Evolutionary conservation across 805 yeast genomes (phyloP), one percentile per base, ranked within the genome.

Genomic region (Pichia sporocuriosa): DNA sequence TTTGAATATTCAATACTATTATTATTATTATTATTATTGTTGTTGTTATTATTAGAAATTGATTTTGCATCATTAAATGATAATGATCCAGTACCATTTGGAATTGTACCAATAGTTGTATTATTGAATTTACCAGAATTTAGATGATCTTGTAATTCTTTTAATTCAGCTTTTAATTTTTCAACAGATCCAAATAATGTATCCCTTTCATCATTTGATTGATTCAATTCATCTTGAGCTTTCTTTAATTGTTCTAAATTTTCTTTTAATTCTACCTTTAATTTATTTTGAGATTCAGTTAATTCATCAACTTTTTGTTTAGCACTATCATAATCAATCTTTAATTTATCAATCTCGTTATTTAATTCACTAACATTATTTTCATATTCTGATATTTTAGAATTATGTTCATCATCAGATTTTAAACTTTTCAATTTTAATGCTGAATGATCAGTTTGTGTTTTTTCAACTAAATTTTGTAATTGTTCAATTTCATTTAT

Each of bases 121-220:
- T 43, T 45, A 15, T 42, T 44, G 11, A 45, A 40, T 37, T 46
- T 50, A 40, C 50, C 50, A n/a, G 47, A 38, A 16, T 46, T 40
- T 32, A 45, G 33, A 42, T 61, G 65, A 35, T 56, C 62, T 42
- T 59, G 65, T 37, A 64, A 40, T 31, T 59, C 62, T 10, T 49
- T 46, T 19, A 63, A 46, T 43, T 64, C 79, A 11, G 62, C 51
- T 50, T 73, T 74, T 53, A 75, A 63, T 51, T 71, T 72, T 44
- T 69, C 72, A 39, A 81, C 79, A 47, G 81, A 76, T 29, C 74
- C 67, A 57, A 78, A 79, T 59, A 81, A 67, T 48, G 83, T 84
- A 37, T 72, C 75, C 48, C 80, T 87, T 52, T 79, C 77, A 7
- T 77, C 73, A 48, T 77, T 79, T 43, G 78, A 73, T 41, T 77